Evolutionary conservation across 2,329 filamentous ascomycete species (phyloP).

Genomic region (Pseudofabraea citricarpa): DNA sequence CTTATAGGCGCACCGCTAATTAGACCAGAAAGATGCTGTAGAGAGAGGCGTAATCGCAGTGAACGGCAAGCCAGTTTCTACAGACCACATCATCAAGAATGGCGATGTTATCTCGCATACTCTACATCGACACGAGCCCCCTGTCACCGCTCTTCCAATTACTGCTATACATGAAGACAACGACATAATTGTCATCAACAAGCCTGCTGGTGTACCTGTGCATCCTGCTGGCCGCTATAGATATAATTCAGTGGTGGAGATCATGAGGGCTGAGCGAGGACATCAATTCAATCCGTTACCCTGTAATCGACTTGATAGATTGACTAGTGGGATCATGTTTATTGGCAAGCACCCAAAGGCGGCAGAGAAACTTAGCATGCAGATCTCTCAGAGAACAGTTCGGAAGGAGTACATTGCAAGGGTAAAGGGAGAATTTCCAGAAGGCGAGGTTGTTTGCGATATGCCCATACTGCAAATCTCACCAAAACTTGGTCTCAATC

Average conservation of each 20-base stretch:
- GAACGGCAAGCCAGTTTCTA: slow-evolving; percentile 67
- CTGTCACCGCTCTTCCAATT: slow-evolving; percentile 76
- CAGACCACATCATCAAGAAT: slow-evolving; percentile 72
- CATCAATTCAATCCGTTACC: slow-evolving; percentile 54
- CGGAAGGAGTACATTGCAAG: slow-evolving; percentile 94
- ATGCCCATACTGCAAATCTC: slow-evolving; percentile 92
- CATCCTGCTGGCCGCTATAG: slow-evolving; percentile 94
- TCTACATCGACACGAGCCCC: slow-evolving; percentile 91
- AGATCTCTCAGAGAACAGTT: slow-evolving; percentile 77
- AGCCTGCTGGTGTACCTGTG: slow-evolving; percentile 90
- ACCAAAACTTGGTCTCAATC: slow-evolving; percentile 89
- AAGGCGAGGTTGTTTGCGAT: slow-evolving; percentile 86
- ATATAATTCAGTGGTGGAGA: slow-evolving; percentile 91
- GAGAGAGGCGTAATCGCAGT: slow-evolving; percentile 72
- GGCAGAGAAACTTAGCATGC: slow-evolving; percentile 69
- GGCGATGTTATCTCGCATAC: slow-evolving; percentile 91
- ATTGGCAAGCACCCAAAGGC: slow-evolving; percentile 81
- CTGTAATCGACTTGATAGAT: slow-evolving; percentile 87
- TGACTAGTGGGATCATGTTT: slow-evolving; percentile 98
- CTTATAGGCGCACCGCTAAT: slow-evolving; percentile 17
- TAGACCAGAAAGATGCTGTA: slow-evolving; percentile 64
- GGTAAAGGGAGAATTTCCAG: slow-evolving; percentile 86
- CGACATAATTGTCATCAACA: slow-evolving; percentile 93
- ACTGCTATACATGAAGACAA: slow-evolving; percentile 86
- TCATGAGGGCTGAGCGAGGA: slow-evolving; percentile 74